phyloP scores from a whole-genome alignment of 306 rosid genomes.

The Vigna angularis region DNA sequence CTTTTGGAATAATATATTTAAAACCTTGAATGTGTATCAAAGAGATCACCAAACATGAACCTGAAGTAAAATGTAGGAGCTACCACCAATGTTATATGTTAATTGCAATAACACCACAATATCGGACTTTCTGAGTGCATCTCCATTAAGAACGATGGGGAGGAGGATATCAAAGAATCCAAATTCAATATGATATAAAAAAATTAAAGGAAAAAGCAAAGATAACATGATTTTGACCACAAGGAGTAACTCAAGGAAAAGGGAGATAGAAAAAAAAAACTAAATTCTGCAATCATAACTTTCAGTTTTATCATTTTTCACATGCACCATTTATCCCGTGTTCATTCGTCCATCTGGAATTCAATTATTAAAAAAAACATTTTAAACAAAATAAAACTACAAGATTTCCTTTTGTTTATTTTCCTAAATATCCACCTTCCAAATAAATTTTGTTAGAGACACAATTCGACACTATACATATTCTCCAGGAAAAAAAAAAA shows the following conservation, averaged over 20 bases:
- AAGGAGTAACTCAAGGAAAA: neutral
- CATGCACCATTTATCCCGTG: neutral
- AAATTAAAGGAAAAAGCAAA: neutral
- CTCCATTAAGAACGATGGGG: neutral
- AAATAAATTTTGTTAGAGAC: neutral
- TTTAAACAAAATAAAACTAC: neutral
- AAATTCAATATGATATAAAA: slow-evolving; percentile 3
- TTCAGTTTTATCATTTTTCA: neutral
- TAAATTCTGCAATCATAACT: neutral
- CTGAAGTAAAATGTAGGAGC: neutral
- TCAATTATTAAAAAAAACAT: neutral
- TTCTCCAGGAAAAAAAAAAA: neutral
- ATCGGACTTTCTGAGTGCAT: neutral
- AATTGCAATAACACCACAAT: neutral
- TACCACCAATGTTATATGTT: neutral
- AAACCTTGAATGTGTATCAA: slow-evolving; percentile 1
- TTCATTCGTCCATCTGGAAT: neutral
- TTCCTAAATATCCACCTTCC: neutral
- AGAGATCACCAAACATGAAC: neutral
- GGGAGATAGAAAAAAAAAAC: neutral
- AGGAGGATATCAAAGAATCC: neutral
- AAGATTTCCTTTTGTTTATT: too few species aligned
- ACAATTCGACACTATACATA: neutral
- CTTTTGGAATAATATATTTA: neutral
- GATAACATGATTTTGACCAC: neutral